These are phyloP conservation scores for Oenanthe javanica DNA, from an alignment of 140 eudicot species.

Conservation along the genomic window DNA sequence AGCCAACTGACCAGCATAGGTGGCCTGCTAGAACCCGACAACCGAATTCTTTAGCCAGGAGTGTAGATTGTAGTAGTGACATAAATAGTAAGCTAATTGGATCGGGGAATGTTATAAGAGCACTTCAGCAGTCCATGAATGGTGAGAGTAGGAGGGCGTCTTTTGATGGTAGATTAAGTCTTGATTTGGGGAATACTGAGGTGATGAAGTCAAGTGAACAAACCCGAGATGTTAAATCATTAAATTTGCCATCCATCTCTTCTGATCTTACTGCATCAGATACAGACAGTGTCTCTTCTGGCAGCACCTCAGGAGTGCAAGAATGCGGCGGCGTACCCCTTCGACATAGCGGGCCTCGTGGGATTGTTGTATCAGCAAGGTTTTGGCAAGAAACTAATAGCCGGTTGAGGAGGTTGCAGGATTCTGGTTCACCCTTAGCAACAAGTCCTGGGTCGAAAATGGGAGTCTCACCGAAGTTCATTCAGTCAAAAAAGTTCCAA, in stretches of 20 bases:
- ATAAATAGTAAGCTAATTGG: conserved; percentile 43
- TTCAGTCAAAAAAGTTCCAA: conserved; percentile 31
- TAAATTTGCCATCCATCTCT: conserved; percentile 35
- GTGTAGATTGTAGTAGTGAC: conserved; percentile 45
- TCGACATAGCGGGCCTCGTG: conserved; percentile 41
- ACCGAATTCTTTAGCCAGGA: conserved; percentile 36
- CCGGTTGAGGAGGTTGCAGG: conserved; percentile 75
- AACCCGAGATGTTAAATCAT: conserved; percentile 37
- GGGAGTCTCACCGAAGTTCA: conserved; percentile 47
- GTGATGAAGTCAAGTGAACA: conserved; percentile 27
- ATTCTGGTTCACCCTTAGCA: conserved; percentile 55
- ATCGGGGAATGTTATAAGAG: conserved; percentile 59
- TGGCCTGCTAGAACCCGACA: conserved; percentile 78
- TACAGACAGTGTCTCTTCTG: conserved; percentile 91
- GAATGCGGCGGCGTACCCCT: conserved; percentile 34
- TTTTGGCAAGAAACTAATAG: conserved; percentile 95
- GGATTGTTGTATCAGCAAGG: conserved; percentile 54
- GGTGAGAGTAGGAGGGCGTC: conserved; percentile 58
- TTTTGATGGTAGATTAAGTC: conserved; percentile 63
- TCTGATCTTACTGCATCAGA: conserved; percentile 79
- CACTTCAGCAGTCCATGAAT: conserved; percentile 56
- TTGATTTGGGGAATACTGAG: conserved; percentile 51
- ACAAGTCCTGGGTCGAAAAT: conserved; percentile 66
- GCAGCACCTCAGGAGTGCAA: conserved; percentile 75
- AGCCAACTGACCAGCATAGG: conserved; percentile 61